These are phyloP conservation scores for Kazachstania martiniae DNA, from an alignment of 805 yeast species.

Conservation along the genomic window DNA sequence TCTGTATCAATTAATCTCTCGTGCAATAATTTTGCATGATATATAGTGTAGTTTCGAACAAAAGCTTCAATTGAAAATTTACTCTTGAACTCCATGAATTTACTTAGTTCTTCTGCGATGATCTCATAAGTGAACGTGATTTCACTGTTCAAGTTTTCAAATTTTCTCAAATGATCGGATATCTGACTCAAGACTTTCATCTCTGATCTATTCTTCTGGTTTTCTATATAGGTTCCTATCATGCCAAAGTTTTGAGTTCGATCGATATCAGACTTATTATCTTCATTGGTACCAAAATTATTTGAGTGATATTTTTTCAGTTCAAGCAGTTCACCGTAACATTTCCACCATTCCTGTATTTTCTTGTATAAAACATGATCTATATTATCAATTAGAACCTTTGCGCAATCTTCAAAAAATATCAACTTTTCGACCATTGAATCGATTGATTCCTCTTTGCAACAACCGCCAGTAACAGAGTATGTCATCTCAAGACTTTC, in stretches of 20 bases:
- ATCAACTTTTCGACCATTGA: slow-evolving; percentile 1
- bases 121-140: slow-evolving; percentile 48
- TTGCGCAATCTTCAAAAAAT: slow-evolving; percentile 14
- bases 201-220: slow-evolving; percentile 39
- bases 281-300: slow-evolving; percentile 12
- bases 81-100: slow-evolving; percentile 42
- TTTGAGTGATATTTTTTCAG: slow-evolving; percentile 26
- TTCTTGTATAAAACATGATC: slow-evolving; percentile 26
- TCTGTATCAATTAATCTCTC: too few species aligned
- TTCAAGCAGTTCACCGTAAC: slow-evolving; percentile 32
- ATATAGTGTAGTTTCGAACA: slow-evolving; percentile 3
- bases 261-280: slow-evolving; percentile 1
- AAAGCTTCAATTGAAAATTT: slow-evolving; percentile 23
- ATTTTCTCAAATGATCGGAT: slow-evolving; percentile 31
- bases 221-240: slow-evolving; percentile 36
- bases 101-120: slow-evolving; percentile 53
- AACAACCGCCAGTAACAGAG: too few species aligned
- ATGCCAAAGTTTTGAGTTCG: slow-evolving; percentile 12
- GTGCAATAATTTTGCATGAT: too few species aligned
- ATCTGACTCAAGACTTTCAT: slow-evolving; percentile 31
- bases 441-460: too few species aligned
- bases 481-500: too few species aligned
- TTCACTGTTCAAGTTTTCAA: slow-evolving; percentile 35
- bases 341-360: slow-evolving; percentile 36
- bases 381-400: slow-evolving; percentile 21